These are phyloP conservation scores for Rutidosis leptorrhynchoides DNA, from an alignment of 129 eudicot genomes.

Conservation along the genomic window DNA sequence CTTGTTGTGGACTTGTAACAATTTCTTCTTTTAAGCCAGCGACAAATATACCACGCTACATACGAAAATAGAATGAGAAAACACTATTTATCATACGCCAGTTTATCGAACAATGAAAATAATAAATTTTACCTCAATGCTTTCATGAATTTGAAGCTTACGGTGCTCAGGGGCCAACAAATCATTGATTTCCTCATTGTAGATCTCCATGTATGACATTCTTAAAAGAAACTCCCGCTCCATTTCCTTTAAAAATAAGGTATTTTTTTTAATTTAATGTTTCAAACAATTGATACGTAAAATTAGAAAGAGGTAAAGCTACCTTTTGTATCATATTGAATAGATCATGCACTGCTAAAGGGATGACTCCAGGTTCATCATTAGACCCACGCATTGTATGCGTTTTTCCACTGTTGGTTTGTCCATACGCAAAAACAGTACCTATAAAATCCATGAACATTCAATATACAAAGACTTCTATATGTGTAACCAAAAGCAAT, in stretches of 20 bases:
- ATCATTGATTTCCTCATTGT: slow-evolving; percentile 96
- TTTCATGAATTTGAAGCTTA: slow-evolving; percentile 88
- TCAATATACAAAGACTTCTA: slow-evolving; percentile 1
- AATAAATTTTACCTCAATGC: slow-evolving; percentile 61
- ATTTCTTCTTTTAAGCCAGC: slow-evolving; percentile 96
- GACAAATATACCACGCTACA: slow-evolving; percentile 91
- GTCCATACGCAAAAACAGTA: slow-evolving; percentile 99
- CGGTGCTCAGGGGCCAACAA: slow-evolving; percentile 89
- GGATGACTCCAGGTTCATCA: slow-evolving; percentile 87
- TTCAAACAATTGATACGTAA: slow-evolving; percentile 17
- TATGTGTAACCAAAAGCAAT: neutral
- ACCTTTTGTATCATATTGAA: slow-evolving; percentile 83
- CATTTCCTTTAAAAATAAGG: slow-evolving; percentile 42
- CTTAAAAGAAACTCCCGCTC: slow-evolving; percentile 89
- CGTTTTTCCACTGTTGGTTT: slow-evolving; percentile 95
- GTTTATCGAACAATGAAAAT: neutral
- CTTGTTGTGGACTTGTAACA: slow-evolving; percentile 87
- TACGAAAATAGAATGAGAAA: slow-evolving; percentile 5
- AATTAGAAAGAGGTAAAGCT: neutral
- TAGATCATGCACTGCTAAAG: slow-evolving; percentile 78
- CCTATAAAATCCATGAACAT: slow-evolving; percentile 38
- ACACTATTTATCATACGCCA: neutral
- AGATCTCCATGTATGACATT: slow-evolving; percentile 98
- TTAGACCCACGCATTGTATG: slow-evolving; percentile 94
- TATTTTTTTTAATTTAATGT: neutral